phyloP scores from a whole-genome alignment of 2,329 filamentous ascomycete species.

The Aphanoascus verrucosus region DNA sequence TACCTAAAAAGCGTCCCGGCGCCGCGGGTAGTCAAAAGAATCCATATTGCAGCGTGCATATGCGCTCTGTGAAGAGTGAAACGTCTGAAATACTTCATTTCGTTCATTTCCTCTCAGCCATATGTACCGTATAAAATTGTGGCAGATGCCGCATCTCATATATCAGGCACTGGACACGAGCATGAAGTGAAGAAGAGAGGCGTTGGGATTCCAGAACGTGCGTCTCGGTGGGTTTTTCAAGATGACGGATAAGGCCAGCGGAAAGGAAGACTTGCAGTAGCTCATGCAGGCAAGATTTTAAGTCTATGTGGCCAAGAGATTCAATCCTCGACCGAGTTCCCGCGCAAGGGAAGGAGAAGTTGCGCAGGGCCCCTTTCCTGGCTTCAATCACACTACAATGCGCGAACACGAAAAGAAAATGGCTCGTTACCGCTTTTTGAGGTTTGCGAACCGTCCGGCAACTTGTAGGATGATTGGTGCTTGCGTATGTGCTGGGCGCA shows the following conservation, averaged over 20 bases:
- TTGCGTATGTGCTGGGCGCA: constrained; percentile 4
- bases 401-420: constrained; percentile 1
- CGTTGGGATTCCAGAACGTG: not conserved
- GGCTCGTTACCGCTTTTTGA: constrained; percentile 3
- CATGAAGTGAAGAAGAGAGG: not conserved
- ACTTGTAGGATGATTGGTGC: constrained; percentile 10
- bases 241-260: constrained; percentile 7
- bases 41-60: too few relatives aligned
- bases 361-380: too few relatives aligned
- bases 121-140: too few relatives aligned
- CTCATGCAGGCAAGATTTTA: constrained; percentile 4
- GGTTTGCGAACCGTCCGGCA: not conserved
- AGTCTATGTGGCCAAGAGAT: constrained; percentile 5
- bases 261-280: constrained; percentile 9
- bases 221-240: not conserved
- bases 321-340: not conserved
- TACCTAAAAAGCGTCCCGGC: too few relatives aligned
- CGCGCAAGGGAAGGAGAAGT: not conserved
- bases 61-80: too few relatives aligned
- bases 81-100: too few relatives aligned
- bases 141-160: not conserved
- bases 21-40: too few relatives aligned
- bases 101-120: too few relatives aligned
- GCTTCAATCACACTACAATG: not conserved
- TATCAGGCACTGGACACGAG: not conserved